Evolutionary conservation across 306 rosid species (phyloP).

Genomic region (Aeschynomene evenia): DNA sequence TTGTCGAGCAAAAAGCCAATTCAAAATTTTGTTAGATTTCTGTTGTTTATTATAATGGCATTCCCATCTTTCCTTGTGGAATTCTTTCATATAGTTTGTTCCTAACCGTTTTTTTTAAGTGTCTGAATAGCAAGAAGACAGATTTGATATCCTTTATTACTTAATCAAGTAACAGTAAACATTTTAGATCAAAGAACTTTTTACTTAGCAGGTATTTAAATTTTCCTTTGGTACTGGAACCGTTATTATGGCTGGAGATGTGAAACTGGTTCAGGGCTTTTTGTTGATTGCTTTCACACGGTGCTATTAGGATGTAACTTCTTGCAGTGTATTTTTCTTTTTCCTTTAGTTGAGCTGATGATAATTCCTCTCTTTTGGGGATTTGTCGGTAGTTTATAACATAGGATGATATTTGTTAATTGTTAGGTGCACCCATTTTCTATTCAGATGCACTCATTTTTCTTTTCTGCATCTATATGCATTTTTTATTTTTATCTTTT

Average conservation of each 20-base stretch:
- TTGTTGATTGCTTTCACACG: not conserved
- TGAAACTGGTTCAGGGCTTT: slow-evolving; percentile 12
- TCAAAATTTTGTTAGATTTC: slow-evolving; percentile 73
- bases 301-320: not conserved
- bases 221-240: not conserved
- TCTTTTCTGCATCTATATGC: too few relatives aligned
- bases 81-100: slow-evolving; percentile 34
- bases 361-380: not conserved
- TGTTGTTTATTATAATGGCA: slow-evolving; percentile 34
- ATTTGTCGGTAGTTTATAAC: too few relatives aligned
- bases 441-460: too few relatives aligned
- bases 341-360: not conserved
- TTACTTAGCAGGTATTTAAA: slow-evolving; percentile 23
- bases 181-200: slow-evolving; percentile 13
- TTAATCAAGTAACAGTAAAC: not conserved
- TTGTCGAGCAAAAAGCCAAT: slow-evolving; percentile 71
- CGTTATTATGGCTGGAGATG: not conserved
- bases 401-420: too few relatives aligned
- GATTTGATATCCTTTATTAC: slow-evolving; percentile 19
- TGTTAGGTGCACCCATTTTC: too few relatives aligned
- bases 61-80: slow-evolving; percentile 38
- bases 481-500: too few relatives aligned
- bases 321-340: not conserved
- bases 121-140: slow-evolving; percentile 39
- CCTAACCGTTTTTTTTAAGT: slow-evolving; percentile 34